Evolutionary conservation across 176 grass and related monocot genomes (phyloP).

Genomic region (Hordeum vulgare): DNA sequence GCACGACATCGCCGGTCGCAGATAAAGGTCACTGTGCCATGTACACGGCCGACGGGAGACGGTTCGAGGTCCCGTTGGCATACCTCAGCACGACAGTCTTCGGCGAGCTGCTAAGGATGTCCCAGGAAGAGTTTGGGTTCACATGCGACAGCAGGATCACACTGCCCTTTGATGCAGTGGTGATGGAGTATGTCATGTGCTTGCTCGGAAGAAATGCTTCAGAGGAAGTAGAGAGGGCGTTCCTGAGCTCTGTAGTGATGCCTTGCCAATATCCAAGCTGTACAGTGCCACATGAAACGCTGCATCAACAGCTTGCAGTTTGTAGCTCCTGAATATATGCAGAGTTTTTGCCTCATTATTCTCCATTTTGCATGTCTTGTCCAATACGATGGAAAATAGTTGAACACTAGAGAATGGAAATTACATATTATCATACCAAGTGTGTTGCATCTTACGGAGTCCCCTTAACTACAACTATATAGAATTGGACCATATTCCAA

Average conservation of each 20-base stretch:
- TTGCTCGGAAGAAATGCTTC: constrained; percentile 44
- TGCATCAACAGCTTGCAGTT: constrained; percentile 23
- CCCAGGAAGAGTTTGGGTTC: constrained; percentile 48
- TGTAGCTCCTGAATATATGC: constrained; percentile 2
- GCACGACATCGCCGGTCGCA: background rate
- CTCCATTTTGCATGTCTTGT: background rate
- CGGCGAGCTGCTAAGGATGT: constrained; percentile 27
- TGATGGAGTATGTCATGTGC: constrained; percentile 41
- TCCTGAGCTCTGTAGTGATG: constrained; percentile 37
- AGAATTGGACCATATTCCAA: background rate
- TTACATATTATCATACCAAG: background rate
- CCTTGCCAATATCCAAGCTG: constrained; percentile 16
- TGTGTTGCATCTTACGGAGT: background rate
- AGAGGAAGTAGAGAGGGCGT: constrained; percentile 39
- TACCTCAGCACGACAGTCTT: constrained; percentile 41
- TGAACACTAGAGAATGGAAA: background rate
- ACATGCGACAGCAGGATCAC: constrained; percentile 33
- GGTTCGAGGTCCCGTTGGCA: constrained; percentile 46
- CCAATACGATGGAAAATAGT: background rate
- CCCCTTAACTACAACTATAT: background rate
- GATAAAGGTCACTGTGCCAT: constrained; percentile 43
- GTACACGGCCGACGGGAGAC: constrained; percentile 35
- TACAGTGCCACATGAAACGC: background rate
- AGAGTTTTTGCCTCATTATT: background rate
- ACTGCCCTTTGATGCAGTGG: constrained; percentile 36